phyloP scores from a whole-genome alignment of 1,284 basidiomycete genomes.

The Ustilago cynodontis region DNA sequence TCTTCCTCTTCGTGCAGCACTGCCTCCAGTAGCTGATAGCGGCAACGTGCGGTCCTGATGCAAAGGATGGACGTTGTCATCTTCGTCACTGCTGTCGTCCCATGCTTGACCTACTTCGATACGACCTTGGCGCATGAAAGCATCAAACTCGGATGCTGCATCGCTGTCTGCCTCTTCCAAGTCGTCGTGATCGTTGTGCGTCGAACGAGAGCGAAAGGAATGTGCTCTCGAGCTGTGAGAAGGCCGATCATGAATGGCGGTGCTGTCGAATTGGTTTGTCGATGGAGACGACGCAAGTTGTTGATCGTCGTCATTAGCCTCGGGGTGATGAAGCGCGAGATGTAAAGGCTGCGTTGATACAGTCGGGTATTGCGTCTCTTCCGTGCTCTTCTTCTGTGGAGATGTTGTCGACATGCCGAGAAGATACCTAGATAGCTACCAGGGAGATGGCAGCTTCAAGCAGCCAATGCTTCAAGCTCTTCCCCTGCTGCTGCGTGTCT shows the following conservation, averaged over 20 bases:
- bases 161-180: constrained; percentile 53
- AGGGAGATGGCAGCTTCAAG: background rate
- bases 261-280: background rate
- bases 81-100: constrained; percentile 59
- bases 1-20: constrained; percentile 9
- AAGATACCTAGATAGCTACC: background rate
- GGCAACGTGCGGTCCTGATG: constrained; percentile 36
- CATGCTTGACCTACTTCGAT: constrained; percentile 49
- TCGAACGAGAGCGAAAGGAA: background rate
- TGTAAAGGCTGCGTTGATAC: constrained; percentile 29
- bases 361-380: constrained; percentile 11
- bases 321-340: constrained; percentile 12
- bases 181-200: constrained; percentile 26
- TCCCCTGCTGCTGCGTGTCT: too few species aligned
- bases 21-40: constrained; percentile 26
- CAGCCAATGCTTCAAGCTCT: background rate
- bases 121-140: constrained; percentile 39
- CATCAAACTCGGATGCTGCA: constrained; percentile 40
- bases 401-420: constrained; percentile 13
- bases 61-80: constrained; percentile 16
- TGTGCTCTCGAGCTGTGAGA: constrained; percentile 3
- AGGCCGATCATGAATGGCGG: background rate
- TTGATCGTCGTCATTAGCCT: background rate
- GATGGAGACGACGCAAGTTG: background rate
- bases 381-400: background rate